Conservation (phyloP, 192 early-diverging fungal genomes). For the Gonapodya sp. region DNA sequence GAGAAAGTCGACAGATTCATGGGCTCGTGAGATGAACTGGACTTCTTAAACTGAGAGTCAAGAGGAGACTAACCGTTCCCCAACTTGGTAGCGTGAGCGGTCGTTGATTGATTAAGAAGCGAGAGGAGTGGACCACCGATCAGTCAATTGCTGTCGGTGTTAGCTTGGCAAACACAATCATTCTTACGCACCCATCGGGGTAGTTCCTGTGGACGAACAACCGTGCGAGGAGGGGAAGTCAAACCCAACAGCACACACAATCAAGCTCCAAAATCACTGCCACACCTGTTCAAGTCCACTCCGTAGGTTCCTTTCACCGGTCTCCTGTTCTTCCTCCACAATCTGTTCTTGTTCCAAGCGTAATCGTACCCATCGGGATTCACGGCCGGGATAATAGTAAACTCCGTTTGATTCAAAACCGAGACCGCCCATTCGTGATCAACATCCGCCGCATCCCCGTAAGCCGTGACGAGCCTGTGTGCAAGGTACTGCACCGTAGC, state of each 20-base stretch:
- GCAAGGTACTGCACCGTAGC: conserved; percentile 35
- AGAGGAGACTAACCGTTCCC: background rate
- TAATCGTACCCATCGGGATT: conserved; percentile 54
- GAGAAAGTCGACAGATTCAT: background rate
- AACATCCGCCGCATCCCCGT: background rate
- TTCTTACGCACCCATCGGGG: background rate
- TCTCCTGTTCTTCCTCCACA: conserved; percentile 30
- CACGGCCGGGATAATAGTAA: conserved; percentile 38
- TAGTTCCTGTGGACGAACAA: too few species aligned
- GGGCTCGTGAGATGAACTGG: background rate
- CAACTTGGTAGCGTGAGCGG: too few species aligned
- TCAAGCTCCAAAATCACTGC: background rate
- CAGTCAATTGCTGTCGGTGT: too few species aligned
- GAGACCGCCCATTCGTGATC: background rate
- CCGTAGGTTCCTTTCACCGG: conserved; percentile 4
- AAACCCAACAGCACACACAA: background rate
- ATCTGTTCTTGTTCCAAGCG: conserved; percentile 23
- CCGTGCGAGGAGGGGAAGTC: too few species aligned
- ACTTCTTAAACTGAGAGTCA: background rate
- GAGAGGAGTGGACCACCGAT: too few species aligned
- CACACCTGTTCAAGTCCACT: background rate
- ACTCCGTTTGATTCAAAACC: background rate
- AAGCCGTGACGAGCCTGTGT: conserved; percentile 18
- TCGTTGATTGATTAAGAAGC: too few species aligned
- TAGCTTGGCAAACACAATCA: too few species aligned